Conservation (phyloP, 2,329 filamentous ascomycete species). For the Blastomyces gilchristii region DNA sequence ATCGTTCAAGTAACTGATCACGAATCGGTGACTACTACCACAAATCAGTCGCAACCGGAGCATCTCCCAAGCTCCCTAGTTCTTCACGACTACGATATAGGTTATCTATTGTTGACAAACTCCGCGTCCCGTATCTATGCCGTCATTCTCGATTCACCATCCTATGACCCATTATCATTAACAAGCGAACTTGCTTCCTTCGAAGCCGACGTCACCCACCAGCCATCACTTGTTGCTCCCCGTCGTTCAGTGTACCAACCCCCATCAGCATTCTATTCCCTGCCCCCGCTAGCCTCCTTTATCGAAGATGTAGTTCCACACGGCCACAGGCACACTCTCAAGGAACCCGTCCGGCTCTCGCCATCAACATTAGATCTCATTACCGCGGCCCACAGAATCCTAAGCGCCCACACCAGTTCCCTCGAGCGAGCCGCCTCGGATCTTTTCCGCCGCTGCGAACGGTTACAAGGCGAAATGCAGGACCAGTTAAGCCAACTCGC, state of each 20-base stretch:
- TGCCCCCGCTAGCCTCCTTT: slow-evolving; percentile 31
- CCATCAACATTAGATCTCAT: slow-evolving; percentile 41
- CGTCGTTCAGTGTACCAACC: slow-evolving; percentile 35
- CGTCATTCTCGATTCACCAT: slow-evolving; percentile 43
- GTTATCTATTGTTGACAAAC: slow-evolving; percentile 47
- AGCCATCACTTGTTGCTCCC: slow-evolving; percentile 23
- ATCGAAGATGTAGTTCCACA: slow-evolving; percentile 35
- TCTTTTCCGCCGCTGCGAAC: slow-evolving; percentile 43
- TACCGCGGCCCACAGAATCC: slow-evolving; percentile 37
- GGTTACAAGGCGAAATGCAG: slow-evolving; percentile 38
- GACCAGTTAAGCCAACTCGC: slow-evolving; percentile 38
- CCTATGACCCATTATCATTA: slow-evolving; percentile 21
- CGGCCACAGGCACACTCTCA: slow-evolving; percentile 34
- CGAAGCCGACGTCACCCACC: slow-evolving; percentile 20
- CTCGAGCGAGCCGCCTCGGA: slow-evolving; percentile 41
- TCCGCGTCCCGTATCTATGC: slow-evolving; percentile 41
- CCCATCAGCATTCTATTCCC: slow-evolving; percentile 31
- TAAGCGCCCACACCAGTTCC: slow-evolving; percentile 37
- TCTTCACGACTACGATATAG: slow-evolving; percentile 47
- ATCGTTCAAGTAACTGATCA: slow-evolving; percentile 35
- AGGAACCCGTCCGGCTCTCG: slow-evolving; percentile 39
- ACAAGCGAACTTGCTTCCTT: slow-evolving; percentile 21
- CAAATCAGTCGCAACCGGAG: slow-evolving; percentile 18
- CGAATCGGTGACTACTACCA: slow-evolving; percentile 13
- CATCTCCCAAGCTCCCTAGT: slow-evolving; percentile 42